Base-by-base conservation (phyloP, 2,329 filamentous ascomycete genomes). In the Aureobasidium sp. region DNA sequence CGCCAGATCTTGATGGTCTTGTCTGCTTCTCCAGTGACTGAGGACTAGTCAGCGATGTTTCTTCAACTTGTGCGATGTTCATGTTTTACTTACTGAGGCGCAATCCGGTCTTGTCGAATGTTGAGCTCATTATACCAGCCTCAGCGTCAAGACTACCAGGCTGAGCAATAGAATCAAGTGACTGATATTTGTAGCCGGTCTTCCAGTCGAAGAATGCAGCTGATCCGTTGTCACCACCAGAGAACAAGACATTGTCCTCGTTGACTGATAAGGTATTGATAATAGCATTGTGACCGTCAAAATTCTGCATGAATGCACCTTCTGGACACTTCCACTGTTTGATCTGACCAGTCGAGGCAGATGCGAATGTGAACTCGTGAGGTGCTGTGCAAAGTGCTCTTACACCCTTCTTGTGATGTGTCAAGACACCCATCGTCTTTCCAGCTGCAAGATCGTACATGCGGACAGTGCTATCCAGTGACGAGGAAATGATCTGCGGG, bases 161-260 rank as follows among this genome's bases (percentile, higher is more conserved):
- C 74, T 99, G 94, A 0, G 94, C 94, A 8, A 90, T 90, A 3
- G 90, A 96, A 68, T 99, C 92, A 13, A 93, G 82, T 9, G 86
- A 84, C 76, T 99, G 94, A 78, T 94, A 99, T 52, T 89, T 84
- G 73, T 99, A 86, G 0, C 95, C 94, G 0, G 91, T 89, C 78
- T 97, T 97, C 94, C 94, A 99, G 74, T 99, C 95, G 89, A 92
- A 99, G 80, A 99, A 99, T 67, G 86, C 90, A 80, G 97, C 94
- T 39, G 90, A 95, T 44, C 95, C 94, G 69, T 99, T 97, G 71
- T 99, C 94, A 51, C 87, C 93, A 62, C 94, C 94, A 2, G 91
- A 94, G 75, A 99, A 97, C 63, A 99, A 77, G 17, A 97, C 90
- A 69, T 97, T 94, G 73, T 97, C 91, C 70, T 95, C 90, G 74